Conservation (phyloP, 768 basidiomycete species). For the Boletus edulis region DNA sequence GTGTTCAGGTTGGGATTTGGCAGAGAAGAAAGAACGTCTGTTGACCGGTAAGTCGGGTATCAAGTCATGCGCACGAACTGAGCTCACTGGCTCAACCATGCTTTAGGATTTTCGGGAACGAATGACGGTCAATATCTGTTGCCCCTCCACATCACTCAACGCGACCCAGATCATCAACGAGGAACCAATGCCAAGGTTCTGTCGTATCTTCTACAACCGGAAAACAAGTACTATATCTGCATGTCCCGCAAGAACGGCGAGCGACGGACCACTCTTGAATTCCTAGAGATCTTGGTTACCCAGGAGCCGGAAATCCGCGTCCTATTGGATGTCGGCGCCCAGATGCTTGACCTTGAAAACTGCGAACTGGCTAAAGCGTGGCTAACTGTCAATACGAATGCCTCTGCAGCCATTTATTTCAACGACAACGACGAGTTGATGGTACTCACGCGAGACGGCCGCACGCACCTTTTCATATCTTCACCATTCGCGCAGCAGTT, state of each 20-base stretch:
- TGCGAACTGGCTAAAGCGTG: slow-evolving; percentile 38
- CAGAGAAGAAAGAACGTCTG: slow-evolving; percentile 17
- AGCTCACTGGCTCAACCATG: neutral
- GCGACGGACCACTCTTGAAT: slow-evolving; percentile 10
- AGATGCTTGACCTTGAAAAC: slow-evolving; percentile 52
- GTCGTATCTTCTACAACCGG: slow-evolving; percentile 27
- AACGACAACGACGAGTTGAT: slow-evolving; percentile 31
- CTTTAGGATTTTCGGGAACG: slow-evolving; percentile 38
- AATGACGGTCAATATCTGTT: slow-evolving; percentile 39
- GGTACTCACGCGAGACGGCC: slow-evolving; percentile 31
- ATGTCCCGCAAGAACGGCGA: slow-evolving; percentile 6
- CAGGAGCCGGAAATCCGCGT: slow-evolving; percentile 42
- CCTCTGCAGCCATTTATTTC: slow-evolving; percentile 33
- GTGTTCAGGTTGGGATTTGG: slow-evolving; percentile 39
- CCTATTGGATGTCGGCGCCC: slow-evolving; percentile 54
- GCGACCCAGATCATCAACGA: slow-evolving; percentile 25
- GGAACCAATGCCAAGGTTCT: slow-evolving; percentile 46
- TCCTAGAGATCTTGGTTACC: slow-evolving; percentile 31
- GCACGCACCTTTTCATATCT: slow-evolving; percentile 26
- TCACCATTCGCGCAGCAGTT: slow-evolving; percentile 36
- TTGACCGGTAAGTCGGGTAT: slow-evolving; percentile 11
- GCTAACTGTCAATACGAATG: slow-evolving; percentile 29
- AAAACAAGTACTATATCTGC: slow-evolving; percentile 19
- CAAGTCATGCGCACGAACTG: neutral
- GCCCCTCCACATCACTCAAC: slow-evolving; percentile 33